These are phyloP conservation scores for Arctium minus DNA, from an alignment of 129 eudicot species.

Conservation along the genomic window DNA sequence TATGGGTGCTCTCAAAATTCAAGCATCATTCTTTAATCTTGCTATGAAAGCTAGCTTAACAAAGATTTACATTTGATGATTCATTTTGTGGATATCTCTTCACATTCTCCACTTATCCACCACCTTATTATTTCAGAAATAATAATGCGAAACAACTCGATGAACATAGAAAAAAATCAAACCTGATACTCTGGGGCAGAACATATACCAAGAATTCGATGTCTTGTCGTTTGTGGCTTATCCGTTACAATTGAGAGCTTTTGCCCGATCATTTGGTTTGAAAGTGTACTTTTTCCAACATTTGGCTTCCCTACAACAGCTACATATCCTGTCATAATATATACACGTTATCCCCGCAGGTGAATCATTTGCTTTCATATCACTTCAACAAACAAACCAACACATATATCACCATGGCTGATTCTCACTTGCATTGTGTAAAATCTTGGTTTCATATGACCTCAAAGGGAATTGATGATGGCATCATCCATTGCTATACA, in stretches of 20 bases:
- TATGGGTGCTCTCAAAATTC: too few relatives aligned
- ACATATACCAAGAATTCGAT: constrained; percentile 93
- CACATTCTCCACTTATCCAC: not conserved
- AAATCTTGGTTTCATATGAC: not conserved
- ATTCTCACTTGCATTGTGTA: not conserved
- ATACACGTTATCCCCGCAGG: not conserved
- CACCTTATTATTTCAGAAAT: not conserved
- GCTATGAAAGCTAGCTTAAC: not conserved
- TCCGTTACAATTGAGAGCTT: constrained; percentile 93
- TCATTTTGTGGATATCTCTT: not conserved
- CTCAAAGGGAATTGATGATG: not conserved
- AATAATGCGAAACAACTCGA: not conserved
- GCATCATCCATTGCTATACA: not conserved
- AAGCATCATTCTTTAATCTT: not conserved
- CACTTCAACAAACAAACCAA: not conserved
- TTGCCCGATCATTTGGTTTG: constrained; percentile 97
- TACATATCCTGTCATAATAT: constrained; percentile 63
- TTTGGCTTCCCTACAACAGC: constrained; percentile 97
- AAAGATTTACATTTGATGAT: not conserved
- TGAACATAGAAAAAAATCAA: constrained; percentile 14
- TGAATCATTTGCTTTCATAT: not conserved
- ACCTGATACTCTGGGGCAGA: constrained; percentile 95
- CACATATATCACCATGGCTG: not conserved
- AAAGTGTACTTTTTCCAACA: constrained; percentile 99
- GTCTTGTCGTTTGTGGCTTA: constrained; percentile 97